Percentiles rank a stretch among this genome's conserved stretches.
These are phyloP conservation scores for Urtica urens DNA, from an alignment of 306 rosid genomes.

Conservation along the genomic window DNA sequence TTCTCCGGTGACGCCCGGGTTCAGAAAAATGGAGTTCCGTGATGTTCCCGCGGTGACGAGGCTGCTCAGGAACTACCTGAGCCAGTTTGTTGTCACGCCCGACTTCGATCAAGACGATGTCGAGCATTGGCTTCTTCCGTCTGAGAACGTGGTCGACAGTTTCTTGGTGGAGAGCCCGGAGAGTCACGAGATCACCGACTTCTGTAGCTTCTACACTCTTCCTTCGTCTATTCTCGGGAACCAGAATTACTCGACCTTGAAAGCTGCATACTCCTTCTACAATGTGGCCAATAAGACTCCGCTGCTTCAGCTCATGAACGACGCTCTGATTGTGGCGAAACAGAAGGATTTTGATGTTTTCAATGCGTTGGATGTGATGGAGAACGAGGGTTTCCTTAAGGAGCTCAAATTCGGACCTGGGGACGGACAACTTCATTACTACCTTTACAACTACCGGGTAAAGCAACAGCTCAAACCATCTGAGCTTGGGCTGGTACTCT, in stretches of 20 bases:
- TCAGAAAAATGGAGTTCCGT: constrained; percentile 75
- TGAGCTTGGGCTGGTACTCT: constrained; percentile 57
- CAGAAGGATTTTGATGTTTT: constrained; percentile 67
- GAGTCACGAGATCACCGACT: constrained; percentile 78
- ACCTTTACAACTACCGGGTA: constrained; percentile 44
- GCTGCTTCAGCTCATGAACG: constrained; percentile 66
- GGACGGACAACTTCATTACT: constrained; percentile 58
- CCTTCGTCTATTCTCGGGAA: constrained; percentile 80
- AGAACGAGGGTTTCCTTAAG: constrained; percentile 45
- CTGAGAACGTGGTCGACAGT: constrained; percentile 73
- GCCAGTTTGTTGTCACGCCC: constrained; percentile 65
- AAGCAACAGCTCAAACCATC: constrained; percentile 41
- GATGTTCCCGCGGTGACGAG: constrained; percentile 90
- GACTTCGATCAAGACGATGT: constrained; percentile 85
- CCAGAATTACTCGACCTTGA: constrained; percentile 53
- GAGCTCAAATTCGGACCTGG: constrained; percentile 65
- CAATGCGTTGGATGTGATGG: constrained; percentile 79
- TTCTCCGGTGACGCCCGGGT: constrained; percentile 68
- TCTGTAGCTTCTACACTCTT: constrained; percentile 94
- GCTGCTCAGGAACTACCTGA: constrained; percentile 61
- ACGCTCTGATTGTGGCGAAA: constrained; percentile 61
- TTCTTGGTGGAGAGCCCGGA: constrained; percentile 82
- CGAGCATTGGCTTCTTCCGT: constrained; percentile 92
- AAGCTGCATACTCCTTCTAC: constrained; percentile 77
- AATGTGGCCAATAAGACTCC: constrained; percentile 66